Percentiles rank a stretch among this genome's conserved stretches.
Conservation (phyloP, 1,139 yeast species). For the Spathaspora sp. region DNA sequence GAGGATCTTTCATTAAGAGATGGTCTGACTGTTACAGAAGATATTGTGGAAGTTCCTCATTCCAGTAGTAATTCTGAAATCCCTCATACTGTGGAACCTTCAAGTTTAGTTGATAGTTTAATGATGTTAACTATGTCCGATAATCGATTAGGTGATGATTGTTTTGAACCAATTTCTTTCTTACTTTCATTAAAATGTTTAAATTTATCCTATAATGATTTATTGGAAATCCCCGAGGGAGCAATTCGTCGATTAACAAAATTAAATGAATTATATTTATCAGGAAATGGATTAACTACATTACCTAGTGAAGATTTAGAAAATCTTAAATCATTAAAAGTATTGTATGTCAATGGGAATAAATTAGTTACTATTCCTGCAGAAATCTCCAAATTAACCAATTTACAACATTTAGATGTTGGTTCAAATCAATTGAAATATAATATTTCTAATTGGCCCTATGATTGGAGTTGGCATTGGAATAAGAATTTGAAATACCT, state of each 20-base stretch:
- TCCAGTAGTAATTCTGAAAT: slow-evolving; percentile 2
- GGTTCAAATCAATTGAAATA: slow-evolving; percentile 90
- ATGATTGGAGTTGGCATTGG: slow-evolving; percentile 98
- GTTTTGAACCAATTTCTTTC: slow-evolving; percentile 66
- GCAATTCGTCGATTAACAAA: slow-evolving; percentile 57
- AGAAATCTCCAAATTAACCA: slow-evolving; percentile 69
- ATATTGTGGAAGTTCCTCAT: slow-evolving; percentile 9
- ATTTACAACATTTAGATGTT: slow-evolving; percentile 76
- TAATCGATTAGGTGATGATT: slow-evolving; percentile 77
- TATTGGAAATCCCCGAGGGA: slow-evolving; percentile 78
- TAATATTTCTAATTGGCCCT: slow-evolving; percentile 90
- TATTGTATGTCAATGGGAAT: slow-evolving; percentile 77
- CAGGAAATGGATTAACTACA: slow-evolving; percentile 80
- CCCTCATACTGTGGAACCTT: slow-evolving; percentile 12
- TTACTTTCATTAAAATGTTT: slow-evolving; percentile 60
- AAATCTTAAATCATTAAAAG: slow-evolving; percentile 53
- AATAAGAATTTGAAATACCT: slow-evolving; percentile 74
- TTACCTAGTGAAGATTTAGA: slow-evolving; percentile 87
- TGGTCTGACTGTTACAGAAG: slow-evolving; percentile 4
- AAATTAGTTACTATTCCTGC: slow-evolving; percentile 87
- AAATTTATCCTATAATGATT: slow-evolving; percentile 80
- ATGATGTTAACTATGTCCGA: slow-evolving; percentile 70
- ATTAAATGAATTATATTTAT: slow-evolving; percentile 68
- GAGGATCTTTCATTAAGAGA: slow-evolving; percentile 1
- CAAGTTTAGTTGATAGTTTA: slow-evolving; percentile 52